These are phyloP conservation scores for Kentomonas sorsogonicus DNA, from an alignment of 208 protist genomes.

Conservation along the genomic window DNA sequence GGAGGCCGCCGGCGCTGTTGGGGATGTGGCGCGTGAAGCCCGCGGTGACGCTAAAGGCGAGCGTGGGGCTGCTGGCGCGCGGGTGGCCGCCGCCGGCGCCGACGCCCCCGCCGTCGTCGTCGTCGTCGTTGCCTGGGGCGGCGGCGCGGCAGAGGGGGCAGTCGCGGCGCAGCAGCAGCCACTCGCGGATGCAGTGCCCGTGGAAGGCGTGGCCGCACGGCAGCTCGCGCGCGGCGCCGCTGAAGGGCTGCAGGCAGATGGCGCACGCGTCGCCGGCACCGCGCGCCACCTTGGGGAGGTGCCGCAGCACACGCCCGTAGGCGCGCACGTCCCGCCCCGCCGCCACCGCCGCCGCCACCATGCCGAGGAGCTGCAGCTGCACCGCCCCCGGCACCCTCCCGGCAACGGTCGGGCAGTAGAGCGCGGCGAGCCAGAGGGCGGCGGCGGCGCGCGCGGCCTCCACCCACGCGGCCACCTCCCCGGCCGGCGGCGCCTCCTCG, in stretches of 20 bases:
- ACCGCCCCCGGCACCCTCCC: slow-evolving; percentile 26
- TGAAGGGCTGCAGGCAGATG: slow-evolving; percentile 75
- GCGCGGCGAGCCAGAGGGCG: slow-evolving; percentile 40
- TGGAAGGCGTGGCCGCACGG: slow-evolving; percentile 85
- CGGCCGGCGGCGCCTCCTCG: slow-evolving; percentile 47
- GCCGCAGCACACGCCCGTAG: slow-evolving; percentile 39
- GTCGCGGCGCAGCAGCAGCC: slow-evolving; percentile 41
- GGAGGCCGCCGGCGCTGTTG: background rate
- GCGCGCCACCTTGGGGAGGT: slow-evolving; percentile 40
- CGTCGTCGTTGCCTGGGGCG: too few species aligned
- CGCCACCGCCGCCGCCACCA: slow-evolving; percentile 23
- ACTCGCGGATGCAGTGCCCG: slow-evolving; percentile 62
- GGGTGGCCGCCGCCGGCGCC: slow-evolving; percentile 12
- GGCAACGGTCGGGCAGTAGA: slow-evolving; percentile 34
- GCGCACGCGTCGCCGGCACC: slow-evolving; percentile 35
- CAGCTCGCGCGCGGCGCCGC: slow-evolving; percentile 28
- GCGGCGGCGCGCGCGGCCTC: slow-evolving; percentile 17
- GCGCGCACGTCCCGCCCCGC: slow-evolving; percentile 21
- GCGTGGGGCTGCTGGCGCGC: background rate
- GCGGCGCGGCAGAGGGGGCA: slow-evolving; percentile 83
- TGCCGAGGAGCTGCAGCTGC: slow-evolving; percentile 44
- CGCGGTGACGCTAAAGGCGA: background rate
- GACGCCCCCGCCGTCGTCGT: too few species aligned
- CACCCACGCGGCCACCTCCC: slow-evolving; percentile 26
- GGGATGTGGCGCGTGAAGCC: background rate